Percentiles rank a stretch among this genome's conserved stretches.
Evolutionary conservation across 1,284 basidiomycete genomes (phyloP).

Genomic region (Apiotrichum gracile): DNA sequence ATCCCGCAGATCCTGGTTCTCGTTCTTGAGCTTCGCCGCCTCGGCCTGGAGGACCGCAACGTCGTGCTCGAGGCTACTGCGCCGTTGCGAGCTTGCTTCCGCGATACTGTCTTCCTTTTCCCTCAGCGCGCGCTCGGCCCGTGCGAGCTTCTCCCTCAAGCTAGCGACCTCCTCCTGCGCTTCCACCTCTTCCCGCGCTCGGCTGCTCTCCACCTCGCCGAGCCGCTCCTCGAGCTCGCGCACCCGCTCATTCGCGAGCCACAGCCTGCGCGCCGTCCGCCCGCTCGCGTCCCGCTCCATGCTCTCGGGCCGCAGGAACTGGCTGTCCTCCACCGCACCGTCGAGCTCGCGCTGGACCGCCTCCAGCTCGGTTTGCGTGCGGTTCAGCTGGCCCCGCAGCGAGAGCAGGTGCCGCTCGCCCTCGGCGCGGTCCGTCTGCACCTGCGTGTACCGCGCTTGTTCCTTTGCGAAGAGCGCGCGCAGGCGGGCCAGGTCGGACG

Average conservation of each 20-base stretch:
- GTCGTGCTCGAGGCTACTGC: not conserved
- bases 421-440: conserved; percentile 7
- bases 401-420: not conserved
- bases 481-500: conserved; percentile 6
- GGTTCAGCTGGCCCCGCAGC: conserved; percentile 6
- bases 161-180: conserved; percentile 9
- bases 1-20: conserved; percentile 1
- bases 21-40: not conserved
- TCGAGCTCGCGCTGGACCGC: conserved; percentile 14
- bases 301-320: conserved; percentile 6
- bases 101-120: not conserved
- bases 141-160: conserved; percentile 21
- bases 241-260: conserved; percentile 21
- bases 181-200: not conserved
- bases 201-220: conserved; percentile 1
- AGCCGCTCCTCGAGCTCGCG: conserved; percentile 9
- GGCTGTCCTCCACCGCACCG: conserved; percentile 8
- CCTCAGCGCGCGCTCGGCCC: not conserved
- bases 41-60: not conserved
- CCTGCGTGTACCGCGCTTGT: conserved; percentile 8
- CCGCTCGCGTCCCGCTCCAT: conserved; percentile 21
- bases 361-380: conserved; percentile 12
- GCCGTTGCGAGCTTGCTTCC: not conserved
- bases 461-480: conserved; percentile 13
- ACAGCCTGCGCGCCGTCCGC: conserved; percentile 20